phyloP scores from a whole-genome alignment of 805 yeast genomes.

The Tetrapisispora iriomotensis region DNA sequence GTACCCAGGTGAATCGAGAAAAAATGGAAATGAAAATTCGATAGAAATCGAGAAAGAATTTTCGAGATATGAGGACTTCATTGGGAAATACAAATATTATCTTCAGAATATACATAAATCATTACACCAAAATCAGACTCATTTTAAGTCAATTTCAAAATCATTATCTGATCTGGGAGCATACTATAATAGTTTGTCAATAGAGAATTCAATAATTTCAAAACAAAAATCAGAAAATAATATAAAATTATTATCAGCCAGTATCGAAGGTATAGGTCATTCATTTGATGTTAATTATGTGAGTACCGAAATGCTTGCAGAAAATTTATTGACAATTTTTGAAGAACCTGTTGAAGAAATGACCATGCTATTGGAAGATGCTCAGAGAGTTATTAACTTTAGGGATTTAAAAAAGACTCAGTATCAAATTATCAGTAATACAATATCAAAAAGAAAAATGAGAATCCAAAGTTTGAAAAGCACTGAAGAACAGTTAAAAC shows the following conservation, averaged over 20 bases:
- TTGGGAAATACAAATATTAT: slow-evolving; percentile 20
- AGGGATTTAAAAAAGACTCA: slow-evolving; percentile 49
- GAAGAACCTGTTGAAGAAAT: slow-evolving; percentile 34
- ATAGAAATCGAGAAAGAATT: slow-evolving; percentile 33
- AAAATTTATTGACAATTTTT: slow-evolving; percentile 30
- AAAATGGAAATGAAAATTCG: slow-evolving; percentile 7
- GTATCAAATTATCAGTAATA: slow-evolving; percentile 33
- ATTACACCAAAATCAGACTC: slow-evolving; percentile 22
- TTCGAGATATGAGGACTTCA: slow-evolving; percentile 31
- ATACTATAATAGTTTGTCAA: slow-evolving; percentile 48
- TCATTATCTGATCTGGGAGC: slow-evolving; percentile 76
- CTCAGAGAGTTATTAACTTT: slow-evolving; percentile 43
- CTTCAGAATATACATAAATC: slow-evolving; percentile 22
- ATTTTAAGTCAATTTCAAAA: slow-evolving; percentile 45
- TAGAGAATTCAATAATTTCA: slow-evolving; percentile 47
- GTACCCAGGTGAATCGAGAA: background rate
- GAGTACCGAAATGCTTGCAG: slow-evolving; percentile 36
- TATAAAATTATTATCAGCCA: slow-evolving; percentile 37
- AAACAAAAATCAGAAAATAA: slow-evolving; percentile 32
- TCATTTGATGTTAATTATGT: slow-evolving; percentile 67
- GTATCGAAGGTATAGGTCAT: slow-evolving; percentile 72
- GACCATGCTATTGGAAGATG: slow-evolving; percentile 26
- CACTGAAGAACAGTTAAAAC: slow-evolving; percentile 26
- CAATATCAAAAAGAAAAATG: slow-evolving; percentile 29
- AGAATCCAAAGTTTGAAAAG: slow-evolving; percentile 27